These are phyloP conservation scores for Hemisphaericaspora lyxosophila DNA, from an alignment of 1,139 yeast species.

Conservation along the genomic window DNA sequence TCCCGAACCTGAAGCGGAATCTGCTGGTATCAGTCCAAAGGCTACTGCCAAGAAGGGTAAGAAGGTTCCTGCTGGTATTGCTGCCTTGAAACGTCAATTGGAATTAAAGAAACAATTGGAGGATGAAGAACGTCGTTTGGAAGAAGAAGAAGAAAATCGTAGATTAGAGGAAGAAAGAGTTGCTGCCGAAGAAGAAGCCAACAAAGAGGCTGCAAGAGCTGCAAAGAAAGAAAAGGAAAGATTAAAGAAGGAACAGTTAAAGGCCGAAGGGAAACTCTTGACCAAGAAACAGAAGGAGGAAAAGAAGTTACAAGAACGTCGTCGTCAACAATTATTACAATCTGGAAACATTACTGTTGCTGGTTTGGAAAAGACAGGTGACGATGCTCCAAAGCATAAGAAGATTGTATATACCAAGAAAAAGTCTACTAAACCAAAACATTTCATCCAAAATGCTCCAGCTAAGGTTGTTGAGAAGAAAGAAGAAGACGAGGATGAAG, in stretches of 20 bases:
- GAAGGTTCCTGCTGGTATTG: constrained; percentile 76
- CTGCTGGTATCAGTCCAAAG: constrained; percentile 25
- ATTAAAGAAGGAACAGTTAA: constrained; percentile 72
- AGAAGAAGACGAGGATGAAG: constrained; percentile 49
- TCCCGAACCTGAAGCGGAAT: constrained; percentile 28
- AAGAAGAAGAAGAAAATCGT: constrained; percentile 68
- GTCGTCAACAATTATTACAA: constrained; percentile 82
- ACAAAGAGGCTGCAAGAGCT: constrained; percentile 68
- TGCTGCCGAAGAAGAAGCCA: constrained; percentile 63
- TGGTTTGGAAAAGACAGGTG: constrained; percentile 55
- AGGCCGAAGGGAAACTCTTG: constrained; percentile 87
- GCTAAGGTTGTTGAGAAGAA: constrained; percentile 18
- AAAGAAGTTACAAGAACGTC: constrained; percentile 79
- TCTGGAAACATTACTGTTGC: constrained; percentile 74
- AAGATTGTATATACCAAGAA: constrained; percentile 75
- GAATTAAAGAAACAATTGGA: constrained; percentile 84
- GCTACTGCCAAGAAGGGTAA: constrained; percentile 55
- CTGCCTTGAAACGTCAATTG: constrained; percentile 79
- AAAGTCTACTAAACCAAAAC: constrained; percentile 52
- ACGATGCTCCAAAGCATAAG: constrained; percentile 47
- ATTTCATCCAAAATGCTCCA: constrained; percentile 27
- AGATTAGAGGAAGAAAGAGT: constrained; percentile 61
- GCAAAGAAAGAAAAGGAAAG: constrained; percentile 82
- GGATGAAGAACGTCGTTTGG: constrained; percentile 63
- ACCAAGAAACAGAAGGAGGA: constrained; percentile 96